Evolutionary conservation across 2,329 filamentous ascomycete species (phyloP).

Genomic region (Graphilbum ipis-grandicollis): DNA sequence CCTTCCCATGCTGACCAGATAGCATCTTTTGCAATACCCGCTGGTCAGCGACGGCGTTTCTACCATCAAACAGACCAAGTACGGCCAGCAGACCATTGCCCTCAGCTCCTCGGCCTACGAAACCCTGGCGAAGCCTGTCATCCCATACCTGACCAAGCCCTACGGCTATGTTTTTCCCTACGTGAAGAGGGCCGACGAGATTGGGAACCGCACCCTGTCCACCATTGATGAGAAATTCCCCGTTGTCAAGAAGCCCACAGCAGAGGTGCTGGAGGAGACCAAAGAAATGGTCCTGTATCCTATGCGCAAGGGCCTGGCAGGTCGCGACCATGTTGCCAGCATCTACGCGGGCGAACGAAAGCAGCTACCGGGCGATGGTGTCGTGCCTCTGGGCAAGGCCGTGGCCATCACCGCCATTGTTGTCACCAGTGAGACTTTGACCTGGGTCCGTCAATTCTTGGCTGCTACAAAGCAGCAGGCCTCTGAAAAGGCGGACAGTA

Average conservation of each 20-base stretch:
- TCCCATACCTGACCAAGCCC: conserved; percentile 63
- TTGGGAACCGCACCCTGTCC: conserved; percentile 55
- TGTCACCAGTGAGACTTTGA: conserved; percentile 46
- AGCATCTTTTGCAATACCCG: conserved; percentile 79
- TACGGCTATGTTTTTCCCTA: conserved; percentile 76
- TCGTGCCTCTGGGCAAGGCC: conserved; percentile 54
- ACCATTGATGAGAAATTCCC: conserved; percentile 57
- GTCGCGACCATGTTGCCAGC: conserved; percentile 41
- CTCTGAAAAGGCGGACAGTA: conserved; percentile 42
- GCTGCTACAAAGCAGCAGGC: conserved; percentile 37
- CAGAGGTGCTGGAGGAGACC: conserved; percentile 49
- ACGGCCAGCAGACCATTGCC: conserved; percentile 67
- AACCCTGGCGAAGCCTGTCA: conserved; percentile 57
- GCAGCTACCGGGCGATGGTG: conserved; percentile 44
- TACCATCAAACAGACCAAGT: conserved; percentile 64
- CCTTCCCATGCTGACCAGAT: background rate
- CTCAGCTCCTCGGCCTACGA: conserved; percentile 60
- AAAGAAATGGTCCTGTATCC: conserved; percentile 45
- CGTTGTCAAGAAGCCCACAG: conserved; percentile 56
- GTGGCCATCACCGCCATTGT: conserved; percentile 49
- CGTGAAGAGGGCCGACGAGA: conserved; percentile 59
- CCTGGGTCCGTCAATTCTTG: conserved; percentile 41
- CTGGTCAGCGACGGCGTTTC: conserved; percentile 62
- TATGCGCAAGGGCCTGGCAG: conserved; percentile 40
- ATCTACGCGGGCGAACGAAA: conserved; percentile 42